phyloP scores from a whole-genome alignment of 345 rosid genomes.

The Eucalyptus caleyi region DNA sequence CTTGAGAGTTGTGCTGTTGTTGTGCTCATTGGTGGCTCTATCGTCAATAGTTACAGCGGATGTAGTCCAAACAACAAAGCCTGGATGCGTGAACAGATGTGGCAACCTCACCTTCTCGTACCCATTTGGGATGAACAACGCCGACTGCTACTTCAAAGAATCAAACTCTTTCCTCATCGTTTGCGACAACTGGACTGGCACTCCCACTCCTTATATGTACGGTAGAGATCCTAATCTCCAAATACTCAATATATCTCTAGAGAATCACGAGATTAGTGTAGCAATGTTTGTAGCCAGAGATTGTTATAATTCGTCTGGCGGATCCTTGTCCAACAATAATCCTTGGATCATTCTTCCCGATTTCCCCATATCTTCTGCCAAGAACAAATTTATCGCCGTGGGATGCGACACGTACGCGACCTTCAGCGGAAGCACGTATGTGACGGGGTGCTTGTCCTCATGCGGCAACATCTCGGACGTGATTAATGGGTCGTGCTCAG shows the following conservation, averaged over 20 bases:
- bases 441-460: neutral
- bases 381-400: neutral
- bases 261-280: no score
- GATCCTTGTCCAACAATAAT: no score
- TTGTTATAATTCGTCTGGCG: no score
- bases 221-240: no score
- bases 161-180: neutral
- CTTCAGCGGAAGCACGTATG: neutral
- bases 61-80: neutral
- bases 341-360: neutral
- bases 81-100: neutral
- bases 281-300: rapidly evolving
- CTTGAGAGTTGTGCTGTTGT: neutral
- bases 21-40: neutral
- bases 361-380: neutral
- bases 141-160: neutral
- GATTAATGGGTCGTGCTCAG: neutral
- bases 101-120: neutral
- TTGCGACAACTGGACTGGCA: neutral
- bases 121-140: neutral
- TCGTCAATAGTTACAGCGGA: neutral
- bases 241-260: neutral
- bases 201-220: no score
- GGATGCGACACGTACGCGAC: neutral
- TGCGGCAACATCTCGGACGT: neutral